Base-by-base conservation (phyloP, 2,329 filamentous ascomycete genomes). In the Endothia cerciana region DNA sequence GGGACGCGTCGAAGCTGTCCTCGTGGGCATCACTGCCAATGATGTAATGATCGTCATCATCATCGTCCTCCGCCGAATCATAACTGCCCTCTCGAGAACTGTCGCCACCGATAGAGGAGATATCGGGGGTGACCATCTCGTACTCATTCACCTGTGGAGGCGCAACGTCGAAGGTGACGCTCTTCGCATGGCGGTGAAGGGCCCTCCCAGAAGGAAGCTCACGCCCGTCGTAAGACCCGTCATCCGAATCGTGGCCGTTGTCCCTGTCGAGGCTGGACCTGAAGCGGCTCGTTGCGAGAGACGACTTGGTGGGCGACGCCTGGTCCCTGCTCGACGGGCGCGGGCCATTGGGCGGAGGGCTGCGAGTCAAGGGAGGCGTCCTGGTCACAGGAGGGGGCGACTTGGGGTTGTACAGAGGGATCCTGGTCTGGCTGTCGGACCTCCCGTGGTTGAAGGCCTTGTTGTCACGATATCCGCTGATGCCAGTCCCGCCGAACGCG, bases 121-220 rank as follows among this genome's bases (percentile, higher is more conserved):
- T 87, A 74, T 97, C 95, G 13, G 95, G 95, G 2, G 95, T 99
- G 41, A 93, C 91, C 91, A 97, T 94, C 79, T 98, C 95, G 77
- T 98, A 99, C 79, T 99, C 95, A 75, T 98, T 97, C 73, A 99
- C 86, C 75, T 97, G 92, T 30, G 95, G 95, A 28, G 94, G 94
- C 1, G 92, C 93, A 45, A 90, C 91, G 78, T 98, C 93, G 75
- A 99, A 99, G 0, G 94, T 99, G 66, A 99, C 95, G 73, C 94
- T 97, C 83, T 99, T 99, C 58, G 93, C 89, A 78, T 97, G 92
- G 63, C 93, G 91, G 75, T 93, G 91, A 51, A 93, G 83, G 15
- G 84, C 85, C 70, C 87, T 88, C 63, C 91, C 89, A 7, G 86
- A 86, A 43, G 88, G 86, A 19, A 90, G 80, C 61, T 88, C 79